These are phyloP conservation scores for Gigaspora rosea DNA, from an alignment of 192 early-diverging fungal species.

Conservation along the genomic window DNA sequence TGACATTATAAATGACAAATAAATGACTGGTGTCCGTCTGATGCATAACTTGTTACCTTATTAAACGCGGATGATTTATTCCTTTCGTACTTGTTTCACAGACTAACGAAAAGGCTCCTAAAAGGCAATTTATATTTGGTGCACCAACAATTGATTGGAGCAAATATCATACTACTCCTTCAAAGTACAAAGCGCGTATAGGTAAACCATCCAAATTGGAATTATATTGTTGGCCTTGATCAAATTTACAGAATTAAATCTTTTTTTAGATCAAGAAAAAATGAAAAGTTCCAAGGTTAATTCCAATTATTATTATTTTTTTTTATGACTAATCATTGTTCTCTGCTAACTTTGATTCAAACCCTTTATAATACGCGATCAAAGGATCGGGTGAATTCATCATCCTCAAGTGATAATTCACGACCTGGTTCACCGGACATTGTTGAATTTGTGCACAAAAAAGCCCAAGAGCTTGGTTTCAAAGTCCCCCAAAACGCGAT, in stretches of 20 bases:
- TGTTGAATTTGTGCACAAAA: neutral
- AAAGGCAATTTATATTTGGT: neutral
- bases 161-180: conserved; percentile 10
- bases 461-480: conserved; percentile 10
- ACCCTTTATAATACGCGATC: neutral
- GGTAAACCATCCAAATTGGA: neutral
- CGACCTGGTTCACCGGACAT: neutral
- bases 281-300: neutral
- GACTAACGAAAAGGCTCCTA: neutral
- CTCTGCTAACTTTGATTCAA: neutral
- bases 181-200: conserved; percentile 3
- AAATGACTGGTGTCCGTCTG: no score
- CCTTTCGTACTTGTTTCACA: neutral
- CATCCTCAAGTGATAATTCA: neutral
- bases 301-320: neutral
- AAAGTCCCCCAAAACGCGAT: conserved; percentile 10
- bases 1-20: no score
- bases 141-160: conserved; percentile 12
- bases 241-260: neutral
- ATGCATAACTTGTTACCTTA: no score
- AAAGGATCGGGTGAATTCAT: neutral
- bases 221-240: neutral
- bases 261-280: neutral
- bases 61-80: neutral
- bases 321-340: neutral